Evolutionary conservation across 129 eudicot species (phyloP).

Genomic region (Heracleum sosnowskyi): DNA sequence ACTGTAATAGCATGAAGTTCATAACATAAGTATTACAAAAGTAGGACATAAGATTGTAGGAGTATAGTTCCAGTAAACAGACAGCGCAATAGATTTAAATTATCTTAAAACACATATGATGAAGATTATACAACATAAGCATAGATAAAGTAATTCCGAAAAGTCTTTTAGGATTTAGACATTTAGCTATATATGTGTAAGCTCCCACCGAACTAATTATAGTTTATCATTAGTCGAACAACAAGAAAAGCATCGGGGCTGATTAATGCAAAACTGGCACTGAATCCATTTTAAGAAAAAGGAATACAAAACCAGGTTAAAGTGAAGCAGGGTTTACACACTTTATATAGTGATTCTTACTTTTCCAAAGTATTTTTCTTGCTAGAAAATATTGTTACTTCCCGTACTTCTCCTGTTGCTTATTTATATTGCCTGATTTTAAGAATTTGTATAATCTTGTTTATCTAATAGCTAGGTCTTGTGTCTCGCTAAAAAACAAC

Average conservation of each 20-base stretch:
- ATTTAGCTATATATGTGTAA: neutral
- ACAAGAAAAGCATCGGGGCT: neutral
- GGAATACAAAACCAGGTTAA: neutral
- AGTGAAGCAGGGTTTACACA: neutral
- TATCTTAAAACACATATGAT: neutral
- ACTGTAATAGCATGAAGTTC: slow-evolving; percentile 28
- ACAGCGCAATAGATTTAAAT: neutral
- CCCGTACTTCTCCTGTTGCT: neutral
- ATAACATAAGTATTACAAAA: neutral
- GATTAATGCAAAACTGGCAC: neutral
- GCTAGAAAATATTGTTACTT: neutral
- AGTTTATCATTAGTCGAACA: neutral
- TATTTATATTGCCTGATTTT: neutral
- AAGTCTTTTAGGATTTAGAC: neutral
- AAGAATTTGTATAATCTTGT: too few relatives aligned
- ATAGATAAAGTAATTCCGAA: neutral
- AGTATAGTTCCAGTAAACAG: neutral
- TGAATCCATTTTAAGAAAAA: neutral
- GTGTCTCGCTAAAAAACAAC: too few relatives aligned
- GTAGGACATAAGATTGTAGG: neutral
- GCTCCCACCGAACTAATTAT: neutral
- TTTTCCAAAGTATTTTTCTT: neutral
- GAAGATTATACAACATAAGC: neutral
- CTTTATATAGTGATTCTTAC: neutral
- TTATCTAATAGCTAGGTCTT: too few relatives aligned